Conservation (phyloP, 2,329 filamentous ascomycete genomes). For the Tolypocladium inflatum region DNA sequence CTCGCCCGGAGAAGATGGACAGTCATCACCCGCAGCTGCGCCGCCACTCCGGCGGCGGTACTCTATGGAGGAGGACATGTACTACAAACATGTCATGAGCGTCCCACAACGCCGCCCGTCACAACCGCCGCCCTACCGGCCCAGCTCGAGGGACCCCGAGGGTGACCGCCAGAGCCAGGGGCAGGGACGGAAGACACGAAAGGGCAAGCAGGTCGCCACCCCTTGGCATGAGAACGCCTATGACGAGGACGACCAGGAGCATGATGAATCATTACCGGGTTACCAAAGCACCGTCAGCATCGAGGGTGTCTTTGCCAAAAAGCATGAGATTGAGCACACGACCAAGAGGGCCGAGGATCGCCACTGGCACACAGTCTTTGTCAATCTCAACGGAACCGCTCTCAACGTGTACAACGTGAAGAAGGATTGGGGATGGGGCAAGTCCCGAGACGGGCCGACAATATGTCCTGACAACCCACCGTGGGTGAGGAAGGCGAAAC, state of each 20-base stretch:
- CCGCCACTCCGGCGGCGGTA: constrained; percentile 34
- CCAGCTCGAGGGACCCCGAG: constrained; percentile 5
- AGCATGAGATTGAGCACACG: constrained; percentile 57
- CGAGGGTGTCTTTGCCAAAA: constrained; percentile 49
- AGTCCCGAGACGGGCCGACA: constrained; percentile 35
- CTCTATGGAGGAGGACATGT: constrained; percentile 46
- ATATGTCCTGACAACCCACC: constrained; percentile 39
- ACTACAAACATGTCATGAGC: constrained; percentile 43
- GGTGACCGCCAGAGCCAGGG: constrained; percentile 1
- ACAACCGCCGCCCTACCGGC: constrained; percentile 37
- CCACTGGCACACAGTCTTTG: constrained; percentile 55
- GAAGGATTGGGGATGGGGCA: constrained; percentile 42
- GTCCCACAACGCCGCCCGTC: constrained; percentile 31
- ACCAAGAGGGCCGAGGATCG: constrained; percentile 53
- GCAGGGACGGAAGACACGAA: constrained; percentile 1
- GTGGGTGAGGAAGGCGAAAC: constrained; percentile 41
- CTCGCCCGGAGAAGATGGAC: constrained; percentile 22
- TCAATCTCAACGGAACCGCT: constrained; percentile 57
- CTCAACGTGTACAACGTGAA: constrained; percentile 57
- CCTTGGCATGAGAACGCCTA: constrained; percentile 1
- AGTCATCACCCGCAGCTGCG: constrained; percentile 17
- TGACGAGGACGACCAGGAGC: constrained; percentile 29
- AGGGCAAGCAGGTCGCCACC: constrained; percentile 8
- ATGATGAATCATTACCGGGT: constrained; percentile 28
- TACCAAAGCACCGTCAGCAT: constrained; percentile 48